A percentile compares a stretch with the other conserved stretches of the same genome.
phyloP scores from a whole-genome alignment of 306 rosid genomes.

The Vigna nakashimae region DNA sequence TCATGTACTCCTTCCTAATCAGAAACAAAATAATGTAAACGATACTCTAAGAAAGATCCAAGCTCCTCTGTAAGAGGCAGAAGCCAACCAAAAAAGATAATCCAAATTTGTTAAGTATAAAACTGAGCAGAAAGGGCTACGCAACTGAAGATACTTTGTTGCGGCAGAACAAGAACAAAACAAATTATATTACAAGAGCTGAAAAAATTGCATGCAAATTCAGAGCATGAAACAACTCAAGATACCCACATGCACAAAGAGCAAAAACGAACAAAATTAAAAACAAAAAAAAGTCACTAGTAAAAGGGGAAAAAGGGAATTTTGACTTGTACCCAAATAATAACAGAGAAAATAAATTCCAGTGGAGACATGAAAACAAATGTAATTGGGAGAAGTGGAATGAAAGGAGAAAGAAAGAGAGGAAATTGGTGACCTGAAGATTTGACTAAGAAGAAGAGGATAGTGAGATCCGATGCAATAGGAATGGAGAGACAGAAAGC shows the following conservation, averaged over 20 bases:
- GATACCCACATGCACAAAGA: background rate
- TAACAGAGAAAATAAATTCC: background rate
- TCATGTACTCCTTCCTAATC: background rate
- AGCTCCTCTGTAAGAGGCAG: background rate
- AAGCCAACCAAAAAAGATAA: background rate
- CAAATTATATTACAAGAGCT: background rate
- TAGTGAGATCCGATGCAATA: conserved; percentile 44
- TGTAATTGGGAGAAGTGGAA: background rate
- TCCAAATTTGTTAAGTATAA: background rate
- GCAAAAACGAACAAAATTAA: background rate
- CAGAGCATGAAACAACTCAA: conserved; percentile 20
- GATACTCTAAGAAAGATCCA: background rate
- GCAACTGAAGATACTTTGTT: conserved; percentile 7
- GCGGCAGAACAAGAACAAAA: conserved; percentile 25
- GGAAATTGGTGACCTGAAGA: conserved; percentile 31
- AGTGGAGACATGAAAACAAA: background rate
- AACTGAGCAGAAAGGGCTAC: conserved; percentile 18
- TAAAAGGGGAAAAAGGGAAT: background rate
- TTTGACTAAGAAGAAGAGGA: background rate
- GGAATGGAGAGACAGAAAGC: conserved; percentile 11
- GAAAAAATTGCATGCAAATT: conserved; percentile 6
- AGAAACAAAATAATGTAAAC: background rate
- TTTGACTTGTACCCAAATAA: background rate
- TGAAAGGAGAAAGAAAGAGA: conserved; percentile 11
- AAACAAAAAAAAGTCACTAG: background rate